These are phyloP conservation scores for Alternaria angustiovoidea DNA, from an alignment of 2,329 filamentous ascomycete species.

Conservation along the genomic window DNA sequence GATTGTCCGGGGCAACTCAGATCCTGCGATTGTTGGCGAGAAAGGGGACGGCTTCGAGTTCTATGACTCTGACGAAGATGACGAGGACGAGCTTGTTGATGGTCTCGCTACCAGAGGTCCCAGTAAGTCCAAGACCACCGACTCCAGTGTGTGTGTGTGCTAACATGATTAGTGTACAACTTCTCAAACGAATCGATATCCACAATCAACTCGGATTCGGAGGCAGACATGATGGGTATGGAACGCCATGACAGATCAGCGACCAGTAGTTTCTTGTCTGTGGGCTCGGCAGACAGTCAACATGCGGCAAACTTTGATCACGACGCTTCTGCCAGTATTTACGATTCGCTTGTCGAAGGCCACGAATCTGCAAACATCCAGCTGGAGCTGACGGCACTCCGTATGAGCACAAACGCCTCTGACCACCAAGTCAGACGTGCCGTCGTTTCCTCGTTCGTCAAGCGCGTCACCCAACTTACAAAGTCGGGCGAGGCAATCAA, in stretches of 20 bases:
- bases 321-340: conserved; percentile 85
- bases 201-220: conserved; percentile 65
- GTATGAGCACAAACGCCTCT: conserved; percentile 88
- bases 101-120: conserved; percentile 49
- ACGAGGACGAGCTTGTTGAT: conserved; percentile 64
- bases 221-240: conserved; percentile 54
- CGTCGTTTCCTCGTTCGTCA: conserved; percentile 84
- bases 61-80: conserved; percentile 65
- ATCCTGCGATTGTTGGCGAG: conserved; percentile 64
- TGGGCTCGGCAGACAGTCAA: conserved; percentile 68
- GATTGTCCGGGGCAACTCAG: conserved; percentile 49
- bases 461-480: conserved; percentile 76
- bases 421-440: conserved; percentile 88
- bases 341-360: conserved; percentile 80
- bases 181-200: conserved; percentile 68
- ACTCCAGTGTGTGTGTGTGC: not conserved
- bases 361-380: conserved; percentile 83
- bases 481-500: conserved; percentile 53
- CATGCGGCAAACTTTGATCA: conserved; percentile 76
- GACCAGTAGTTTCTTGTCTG: conserved; percentile 75
- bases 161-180: conserved; percentile 57
- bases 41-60: conserved; percentile 69
- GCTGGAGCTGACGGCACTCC: conserved; percentile 91
- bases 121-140: conserved; percentile 30
- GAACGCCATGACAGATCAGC: conserved; percentile 64